A percentile compares a stretch with the other conserved stretches of the same genome.
Conservation (phyloP, 140 eudicot genomes). For the Ambrosia hybrid region DNA sequence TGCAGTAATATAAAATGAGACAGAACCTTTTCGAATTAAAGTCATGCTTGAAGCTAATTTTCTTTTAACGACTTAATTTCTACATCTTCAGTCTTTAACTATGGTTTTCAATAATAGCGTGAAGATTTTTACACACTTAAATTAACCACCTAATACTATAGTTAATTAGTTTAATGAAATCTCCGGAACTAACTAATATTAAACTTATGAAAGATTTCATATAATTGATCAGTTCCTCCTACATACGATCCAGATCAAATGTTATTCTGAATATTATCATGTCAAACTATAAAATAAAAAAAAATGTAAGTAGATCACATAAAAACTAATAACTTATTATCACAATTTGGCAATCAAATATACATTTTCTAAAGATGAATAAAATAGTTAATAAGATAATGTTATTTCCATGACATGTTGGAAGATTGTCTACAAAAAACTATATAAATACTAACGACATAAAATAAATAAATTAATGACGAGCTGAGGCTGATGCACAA, state of each 20-base stretch:
- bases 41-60: neutral
- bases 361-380: neutral
- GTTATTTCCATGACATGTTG: conserved; percentile 25
- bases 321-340: neutral
- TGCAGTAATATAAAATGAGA: no score
- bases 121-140: no score
- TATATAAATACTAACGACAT: conserved; percentile 22
- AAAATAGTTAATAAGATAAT: neutral
- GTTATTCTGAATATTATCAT: neutral
- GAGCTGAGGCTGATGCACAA: conserved; percentile 32
- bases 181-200: no score
- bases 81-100: neutral
- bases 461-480: conserved; percentile 27
- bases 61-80: neutral
- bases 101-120: neutral
- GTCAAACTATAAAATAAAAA: neutral
- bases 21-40: no score
- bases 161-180: no score
- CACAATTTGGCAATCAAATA: neutral
- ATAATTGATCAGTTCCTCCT: no score
- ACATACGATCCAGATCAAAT: neutral
- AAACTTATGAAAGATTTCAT: no score
- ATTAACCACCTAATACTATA: no score
- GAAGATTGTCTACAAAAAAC: conserved; percentile 26
- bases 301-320: neutral